These are phyloP conservation scores for Calonectria multiphialidica DNA, from an alignment of 2,329 filamentous ascomycete genomes.

Conservation along the genomic window DNA sequence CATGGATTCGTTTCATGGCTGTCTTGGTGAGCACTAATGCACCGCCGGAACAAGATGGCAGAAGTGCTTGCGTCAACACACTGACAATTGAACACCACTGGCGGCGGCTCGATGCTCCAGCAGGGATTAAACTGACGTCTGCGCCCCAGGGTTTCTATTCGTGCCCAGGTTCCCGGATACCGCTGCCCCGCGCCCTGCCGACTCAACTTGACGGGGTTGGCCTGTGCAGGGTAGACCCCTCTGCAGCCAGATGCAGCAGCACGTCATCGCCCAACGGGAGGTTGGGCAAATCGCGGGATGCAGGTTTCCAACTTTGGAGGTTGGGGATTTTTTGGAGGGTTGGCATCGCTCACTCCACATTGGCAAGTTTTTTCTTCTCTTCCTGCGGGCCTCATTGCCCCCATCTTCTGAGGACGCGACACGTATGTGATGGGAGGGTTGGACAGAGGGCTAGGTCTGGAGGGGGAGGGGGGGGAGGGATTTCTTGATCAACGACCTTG, in stretches of 20 bases:
- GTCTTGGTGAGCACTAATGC: background rate
- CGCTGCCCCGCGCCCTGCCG: background rate
- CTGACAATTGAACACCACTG: no score
- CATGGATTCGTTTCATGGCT: background rate
- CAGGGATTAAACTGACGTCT: background rate
- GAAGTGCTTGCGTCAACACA: background rate
- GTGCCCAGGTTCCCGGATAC: background rate
- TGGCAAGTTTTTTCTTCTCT: background rate
- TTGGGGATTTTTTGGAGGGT: background rate
- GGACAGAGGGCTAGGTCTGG: background rate
- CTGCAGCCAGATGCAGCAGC: conserved; percentile 3
- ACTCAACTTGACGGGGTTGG: background rate
- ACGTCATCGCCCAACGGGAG: background rate
- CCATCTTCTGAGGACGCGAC: background rate
- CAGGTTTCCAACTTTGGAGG: background rate
- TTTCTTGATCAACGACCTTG: background rate
- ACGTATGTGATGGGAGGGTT: background rate
- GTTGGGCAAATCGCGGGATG: background rate
- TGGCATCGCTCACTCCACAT: background rate
- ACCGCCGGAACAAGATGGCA: background rate
- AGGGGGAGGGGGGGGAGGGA: background rate
- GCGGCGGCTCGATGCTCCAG: background rate
- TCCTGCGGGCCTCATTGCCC: background rate
- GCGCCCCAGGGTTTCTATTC: background rate
- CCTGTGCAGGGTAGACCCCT: background rate